Conservation (phyloP, 1,284 basidiomycete species). For the Irpex lacteus region DNA sequence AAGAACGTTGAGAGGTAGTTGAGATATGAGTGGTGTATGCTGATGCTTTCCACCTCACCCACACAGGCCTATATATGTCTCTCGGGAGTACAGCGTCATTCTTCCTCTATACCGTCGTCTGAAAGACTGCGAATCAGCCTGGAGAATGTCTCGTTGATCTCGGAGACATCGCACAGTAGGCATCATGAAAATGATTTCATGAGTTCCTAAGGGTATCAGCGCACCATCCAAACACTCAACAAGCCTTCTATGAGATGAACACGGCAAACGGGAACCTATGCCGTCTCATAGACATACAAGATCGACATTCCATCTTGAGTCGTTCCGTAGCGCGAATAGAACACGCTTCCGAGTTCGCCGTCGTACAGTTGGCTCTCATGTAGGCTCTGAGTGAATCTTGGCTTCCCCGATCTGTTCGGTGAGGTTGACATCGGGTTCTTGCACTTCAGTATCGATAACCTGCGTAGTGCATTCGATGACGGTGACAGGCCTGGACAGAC, state of each 20-base stretch:
- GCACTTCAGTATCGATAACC: too few species aligned
- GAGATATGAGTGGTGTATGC: not conserved
- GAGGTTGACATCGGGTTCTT: too few species aligned
- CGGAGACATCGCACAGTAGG: not conserved
- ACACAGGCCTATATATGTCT: not conserved
- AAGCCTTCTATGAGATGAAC: not conserved
- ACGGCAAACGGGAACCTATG: not conserved
- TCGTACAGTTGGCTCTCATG: not conserved
- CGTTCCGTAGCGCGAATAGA: too few species aligned
- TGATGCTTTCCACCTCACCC: not conserved
- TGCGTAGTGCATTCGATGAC: too few species aligned
- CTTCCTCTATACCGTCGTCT: not conserved
- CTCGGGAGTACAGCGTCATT: not conserved
- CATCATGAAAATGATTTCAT: not conserved
- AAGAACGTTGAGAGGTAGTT: not conserved
- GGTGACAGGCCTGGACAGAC: too few species aligned
- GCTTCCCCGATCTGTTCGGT: not conserved
- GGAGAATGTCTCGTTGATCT: constrained; percentile 4
- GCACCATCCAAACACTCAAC: not conserved
- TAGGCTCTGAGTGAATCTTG: not conserved
- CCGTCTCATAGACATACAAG: too few species aligned
- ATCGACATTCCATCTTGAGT: too few species aligned
- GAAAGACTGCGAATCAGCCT: not conserved
- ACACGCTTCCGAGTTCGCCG: not conserved
- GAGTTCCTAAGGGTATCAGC: not conserved